Percentiles rank a stretch among this genome's conserved stretches.
Evolutionary conservation across 139 green algal genomes (phyloP).

Genomic region (Micractinium sp.): DNA sequence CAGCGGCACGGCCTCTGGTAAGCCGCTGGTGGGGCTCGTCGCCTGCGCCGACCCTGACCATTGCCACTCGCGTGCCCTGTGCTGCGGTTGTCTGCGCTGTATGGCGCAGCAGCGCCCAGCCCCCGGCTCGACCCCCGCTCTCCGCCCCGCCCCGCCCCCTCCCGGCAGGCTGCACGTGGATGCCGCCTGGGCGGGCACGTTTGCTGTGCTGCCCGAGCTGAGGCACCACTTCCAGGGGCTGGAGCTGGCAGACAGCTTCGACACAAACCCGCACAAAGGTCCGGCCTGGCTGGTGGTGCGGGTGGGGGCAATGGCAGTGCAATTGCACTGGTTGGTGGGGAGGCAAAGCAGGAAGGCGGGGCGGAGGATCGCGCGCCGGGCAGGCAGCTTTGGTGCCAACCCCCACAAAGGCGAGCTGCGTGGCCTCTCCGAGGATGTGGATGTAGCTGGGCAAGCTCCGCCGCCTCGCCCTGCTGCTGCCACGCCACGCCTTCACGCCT

Average conservation of each 20-base stretch:
- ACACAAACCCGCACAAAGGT: constrained; percentile 79
- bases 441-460: too few species aligned
- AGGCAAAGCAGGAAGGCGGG: too few species aligned
- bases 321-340: not conserved
- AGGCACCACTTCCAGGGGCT: constrained; percentile 66
- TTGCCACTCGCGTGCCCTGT: too few species aligned
- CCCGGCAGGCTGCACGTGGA: constrained; percentile 80
- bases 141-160: not conserved
- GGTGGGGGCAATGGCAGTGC: not conserved
- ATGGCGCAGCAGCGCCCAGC: too few species aligned
- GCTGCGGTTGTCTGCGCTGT: not conserved
- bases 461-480: not conserved
- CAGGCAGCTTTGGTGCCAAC: too few species aligned
- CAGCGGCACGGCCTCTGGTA: constrained; percentile 43
- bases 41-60: not conserved
- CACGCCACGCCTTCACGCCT: not conserved
- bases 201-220: constrained; percentile 72
- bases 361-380: too few species aligned
- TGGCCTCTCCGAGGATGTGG: too few species aligned
- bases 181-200: constrained; percentile 80
- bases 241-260: constrained; percentile 63
- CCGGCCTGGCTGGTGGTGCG: not conserved
- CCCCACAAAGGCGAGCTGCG: too few species aligned
- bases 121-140: not conserved
- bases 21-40: too few species aligned